Percentiles rank a stretch among this genome's conserved stretches.
phyloP scores from a whole-genome alignment of 1,284 basidiomycete genomes.

The Cryptococcus sp. region DNA sequence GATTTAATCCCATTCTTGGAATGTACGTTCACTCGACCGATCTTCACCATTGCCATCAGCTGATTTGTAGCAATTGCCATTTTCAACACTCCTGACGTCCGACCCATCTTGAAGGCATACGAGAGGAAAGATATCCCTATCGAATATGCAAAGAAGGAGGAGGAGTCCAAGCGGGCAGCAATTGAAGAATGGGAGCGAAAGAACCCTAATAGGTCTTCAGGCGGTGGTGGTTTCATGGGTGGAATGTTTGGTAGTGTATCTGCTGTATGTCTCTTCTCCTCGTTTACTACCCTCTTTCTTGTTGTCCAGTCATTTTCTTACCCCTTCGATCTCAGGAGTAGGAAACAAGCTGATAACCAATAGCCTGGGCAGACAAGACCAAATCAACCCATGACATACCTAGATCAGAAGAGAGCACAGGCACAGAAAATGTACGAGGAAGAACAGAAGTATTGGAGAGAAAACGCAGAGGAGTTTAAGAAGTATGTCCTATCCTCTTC shows the following conservation, averaged over 20 bases:
- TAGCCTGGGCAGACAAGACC: slow-evolving; percentile 29
- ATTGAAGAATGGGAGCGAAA: slow-evolving; percentile 77
- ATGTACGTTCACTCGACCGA: slow-evolving; percentile 56
- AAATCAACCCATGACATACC: slow-evolving; percentile 68
- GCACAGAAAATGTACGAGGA: slow-evolving; percentile 78
- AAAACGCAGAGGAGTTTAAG: slow-evolving; percentile 78
- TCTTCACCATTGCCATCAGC: not conserved
- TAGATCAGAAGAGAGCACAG: slow-evolving; percentile 83
- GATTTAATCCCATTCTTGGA: slow-evolving; percentile 96
- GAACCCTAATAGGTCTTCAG: slow-evolving; percentile 43
- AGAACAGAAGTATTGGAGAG: slow-evolving; percentile 80
- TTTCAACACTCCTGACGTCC: slow-evolving; percentile 76
- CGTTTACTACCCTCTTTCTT: slow-evolving; percentile 16
- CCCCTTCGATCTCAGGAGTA: no score
- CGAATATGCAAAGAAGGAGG: slow-evolving; percentile 84
- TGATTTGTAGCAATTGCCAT: slow-evolving; percentile 70
- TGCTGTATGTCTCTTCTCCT: slow-evolving; percentile 40
- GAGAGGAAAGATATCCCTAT: slow-evolving; percentile 79
- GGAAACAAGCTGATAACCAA: not conserved
- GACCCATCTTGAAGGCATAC: slow-evolving; percentile 80
- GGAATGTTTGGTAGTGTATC: slow-evolving; percentile 57
- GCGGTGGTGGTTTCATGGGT: slow-evolving; percentile 52
- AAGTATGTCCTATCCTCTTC: slow-evolving; percentile 38
- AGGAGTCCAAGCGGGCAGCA: slow-evolving; percentile 68
- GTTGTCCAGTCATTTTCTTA: not conserved